Evolutionary conservation across 202 grass and related monocot genomes (phyloP).

Genomic region (Brachypodium distachyon): DNA sequence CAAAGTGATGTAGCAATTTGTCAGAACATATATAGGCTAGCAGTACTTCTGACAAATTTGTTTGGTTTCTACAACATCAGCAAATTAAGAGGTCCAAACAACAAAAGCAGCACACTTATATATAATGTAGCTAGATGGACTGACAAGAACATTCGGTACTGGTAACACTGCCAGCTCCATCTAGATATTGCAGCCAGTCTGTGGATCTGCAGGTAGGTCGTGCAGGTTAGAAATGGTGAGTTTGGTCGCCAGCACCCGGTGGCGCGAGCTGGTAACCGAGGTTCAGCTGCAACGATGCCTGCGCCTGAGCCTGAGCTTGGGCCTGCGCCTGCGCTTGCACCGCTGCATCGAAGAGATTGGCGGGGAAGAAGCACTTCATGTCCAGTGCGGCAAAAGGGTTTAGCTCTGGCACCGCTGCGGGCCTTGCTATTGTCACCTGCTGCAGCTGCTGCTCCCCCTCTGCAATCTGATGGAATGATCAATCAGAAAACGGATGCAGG

Average conservation of each 20-base stretch:
- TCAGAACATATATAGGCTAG: neutral
- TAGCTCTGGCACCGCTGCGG: slow-evolving; percentile 10
- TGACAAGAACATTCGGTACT: neutral
- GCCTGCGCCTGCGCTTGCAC: neutral
- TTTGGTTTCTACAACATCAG: neutral
- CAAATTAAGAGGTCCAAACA: neutral
- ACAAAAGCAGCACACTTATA: neutral
- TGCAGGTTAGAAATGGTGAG: slow-evolving; percentile 3
- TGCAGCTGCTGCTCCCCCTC: slow-evolving; percentile 30
- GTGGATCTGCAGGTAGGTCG: neutral
- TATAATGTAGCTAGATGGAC: neutral
- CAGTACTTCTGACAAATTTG: neutral
- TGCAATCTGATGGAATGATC: slow-evolving; percentile 6
- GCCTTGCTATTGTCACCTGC: slow-evolving; percentile 31
- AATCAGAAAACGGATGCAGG: neutral
- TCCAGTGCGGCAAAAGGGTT: slow-evolving; percentile 25
- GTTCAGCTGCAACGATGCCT: slow-evolving; percentile 30
- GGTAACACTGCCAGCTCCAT: neutral
- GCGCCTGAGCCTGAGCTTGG: neutral
- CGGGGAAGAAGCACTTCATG: slow-evolving; percentile 49
- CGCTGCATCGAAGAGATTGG: slow-evolving; percentile 10
- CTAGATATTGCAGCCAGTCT: neutral
- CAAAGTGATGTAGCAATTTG: neutral
- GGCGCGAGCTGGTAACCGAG: slow-evolving; percentile 34
- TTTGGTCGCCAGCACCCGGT: neutral